Evolutionary conservation across 257 asterid genomes (phyloP).

Genomic region (Gentiana dahurica): DNA sequence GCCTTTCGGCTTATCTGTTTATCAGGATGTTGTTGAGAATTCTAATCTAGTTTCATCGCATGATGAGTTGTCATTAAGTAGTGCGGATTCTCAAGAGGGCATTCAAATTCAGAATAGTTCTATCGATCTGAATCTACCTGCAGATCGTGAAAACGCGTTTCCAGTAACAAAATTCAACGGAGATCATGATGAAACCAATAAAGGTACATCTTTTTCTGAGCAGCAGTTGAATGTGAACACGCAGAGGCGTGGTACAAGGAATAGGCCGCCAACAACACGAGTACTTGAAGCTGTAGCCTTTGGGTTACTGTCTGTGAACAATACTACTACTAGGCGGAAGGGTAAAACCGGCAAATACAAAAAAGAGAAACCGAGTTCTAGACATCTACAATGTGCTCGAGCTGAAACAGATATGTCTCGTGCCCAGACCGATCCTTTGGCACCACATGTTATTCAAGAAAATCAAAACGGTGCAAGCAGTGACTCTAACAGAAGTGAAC

Average conservation of each 20-base stretch:
- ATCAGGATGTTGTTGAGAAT: slow-evolving; percentile 14
- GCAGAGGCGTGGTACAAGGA: slow-evolving; percentile 18
- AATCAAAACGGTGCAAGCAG: slow-evolving; percentile 15
- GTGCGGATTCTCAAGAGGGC: slow-evolving; percentile 20
- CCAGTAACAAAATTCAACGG: slow-evolving; percentile 14
- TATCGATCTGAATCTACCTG: slow-evolving; percentile 62
- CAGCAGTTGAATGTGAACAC: slow-evolving; percentile 12
- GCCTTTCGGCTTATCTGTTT: slow-evolving; percentile 13
- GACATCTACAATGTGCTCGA: slow-evolving; percentile 31
- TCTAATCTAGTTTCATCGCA: slow-evolving; percentile 19
- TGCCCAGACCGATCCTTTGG: background rate
- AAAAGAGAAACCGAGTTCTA: slow-evolving; percentile 18
- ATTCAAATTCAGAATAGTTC: slow-evolving; percentile 17
- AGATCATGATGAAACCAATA: slow-evolving; percentile 18
- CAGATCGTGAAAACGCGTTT: slow-evolving; percentile 28
- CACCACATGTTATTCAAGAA: background rate
- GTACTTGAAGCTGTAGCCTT: slow-evolving; percentile 20
- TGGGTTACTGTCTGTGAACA: slow-evolving; percentile 13
- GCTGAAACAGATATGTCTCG: slow-evolving; percentile 9
- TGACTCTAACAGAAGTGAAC: slow-evolving; percentile 10
- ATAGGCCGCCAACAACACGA: slow-evolving; percentile 15
- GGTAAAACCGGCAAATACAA: slow-evolving; percentile 16
- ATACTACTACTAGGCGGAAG: slow-evolving; percentile 14
- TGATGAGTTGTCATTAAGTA: slow-evolving; percentile 37
- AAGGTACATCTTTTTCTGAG: slow-evolving; percentile 5